These are phyloP conservation scores for Penicillium rolfsii DNA, from an alignment of 2,329 filamentous ascomycete genomes.

Conservation along the genomic window DNA sequence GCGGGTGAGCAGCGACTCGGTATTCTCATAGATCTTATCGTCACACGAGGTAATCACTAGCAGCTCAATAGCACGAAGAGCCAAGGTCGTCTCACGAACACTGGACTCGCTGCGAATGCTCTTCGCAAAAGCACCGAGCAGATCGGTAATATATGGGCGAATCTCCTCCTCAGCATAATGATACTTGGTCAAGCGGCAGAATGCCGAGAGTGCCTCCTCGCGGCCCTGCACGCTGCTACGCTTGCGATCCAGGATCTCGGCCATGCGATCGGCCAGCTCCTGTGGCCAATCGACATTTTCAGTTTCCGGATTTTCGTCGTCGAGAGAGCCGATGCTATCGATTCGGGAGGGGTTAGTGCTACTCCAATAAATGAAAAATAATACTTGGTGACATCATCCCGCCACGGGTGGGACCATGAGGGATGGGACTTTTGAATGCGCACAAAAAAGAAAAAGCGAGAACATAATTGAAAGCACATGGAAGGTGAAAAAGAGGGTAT, in stretches of 20 bases:
- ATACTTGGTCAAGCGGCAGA: slow-evolving; percentile 67
- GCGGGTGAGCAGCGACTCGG: slow-evolving; percentile 61
- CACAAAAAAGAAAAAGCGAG: slow-evolving; percentile 10
- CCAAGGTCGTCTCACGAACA: slow-evolving; percentile 69
- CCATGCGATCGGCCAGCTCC: slow-evolving; percentile 66
- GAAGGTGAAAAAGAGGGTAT: not conserved
- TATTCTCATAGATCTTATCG: slow-evolving; percentile 67
- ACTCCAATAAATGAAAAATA: slow-evolving; percentile 8
- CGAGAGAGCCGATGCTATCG: slow-evolving; percentile 65
- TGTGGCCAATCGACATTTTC: slow-evolving; percentile 63
- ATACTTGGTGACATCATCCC: slow-evolving; percentile 41
- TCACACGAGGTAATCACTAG: slow-evolving; percentile 70
- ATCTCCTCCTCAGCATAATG: slow-evolving; percentile 69
- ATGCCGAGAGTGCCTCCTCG: slow-evolving; percentile 65
- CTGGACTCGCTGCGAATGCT: slow-evolving; percentile 71
- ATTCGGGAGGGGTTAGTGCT: slow-evolving; percentile 16
- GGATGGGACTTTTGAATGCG: slow-evolving; percentile 18
- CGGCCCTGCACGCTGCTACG: slow-evolving; percentile 73
- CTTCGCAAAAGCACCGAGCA: slow-evolving; percentile 68
- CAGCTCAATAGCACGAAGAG: slow-evolving; percentile 71
- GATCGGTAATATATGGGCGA: slow-evolving; percentile 60
- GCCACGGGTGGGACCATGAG: slow-evolving; percentile 27
- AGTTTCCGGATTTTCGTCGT: slow-evolving; percentile 62
- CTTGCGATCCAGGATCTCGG: slow-evolving; percentile 76
- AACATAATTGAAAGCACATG: not conserved